Percentiles rank a stretch among this genome's conserved stretches.
These are phyloP conservation scores for Suillus hirtellus DNA, from an alignment of 768 basidiomycete species.

Conservation along the genomic window DNA sequence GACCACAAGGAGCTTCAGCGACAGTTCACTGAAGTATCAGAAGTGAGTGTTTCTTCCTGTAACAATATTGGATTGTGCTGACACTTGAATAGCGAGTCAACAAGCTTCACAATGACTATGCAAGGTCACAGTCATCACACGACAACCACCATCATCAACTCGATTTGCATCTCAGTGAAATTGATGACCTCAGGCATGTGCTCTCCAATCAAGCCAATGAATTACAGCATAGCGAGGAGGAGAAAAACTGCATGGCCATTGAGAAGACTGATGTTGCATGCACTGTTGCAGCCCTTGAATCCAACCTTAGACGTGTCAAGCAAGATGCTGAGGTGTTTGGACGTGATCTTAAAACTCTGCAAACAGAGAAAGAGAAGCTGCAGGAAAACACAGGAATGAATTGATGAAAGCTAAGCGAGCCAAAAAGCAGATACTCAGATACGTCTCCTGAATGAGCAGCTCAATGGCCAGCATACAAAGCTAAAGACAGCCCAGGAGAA, in stretches of 20 bases:
- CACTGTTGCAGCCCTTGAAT: constrained; percentile 67
- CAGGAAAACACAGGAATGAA: constrained; percentile 58
- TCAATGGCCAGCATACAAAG: constrained; percentile 51
- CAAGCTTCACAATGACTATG: constrained; percentile 61
- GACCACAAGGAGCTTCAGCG: constrained; percentile 77
- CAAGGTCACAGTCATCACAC: constrained; percentile 63
- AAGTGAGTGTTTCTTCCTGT: constrained; percentile 44
- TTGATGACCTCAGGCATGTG: constrained; percentile 72
- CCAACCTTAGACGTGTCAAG: constrained; percentile 75
- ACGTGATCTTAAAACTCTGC: constrained; percentile 68
- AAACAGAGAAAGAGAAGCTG: constrained; percentile 64
- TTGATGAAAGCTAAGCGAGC: constrained; percentile 54
- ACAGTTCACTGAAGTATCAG: constrained; percentile 62
- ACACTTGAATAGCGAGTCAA: constrained; percentile 50
- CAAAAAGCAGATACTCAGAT: constrained; percentile 71
- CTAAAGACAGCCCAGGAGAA: constrained; percentile 44
- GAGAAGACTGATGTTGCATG: constrained; percentile 68
- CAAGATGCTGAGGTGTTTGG: constrained; percentile 79
- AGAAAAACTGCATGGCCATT: constrained; percentile 58
- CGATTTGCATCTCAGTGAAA: constrained; percentile 68
- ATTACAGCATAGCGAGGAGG: constrained; percentile 62
- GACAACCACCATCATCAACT: constrained; percentile 73
- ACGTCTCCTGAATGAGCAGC: constrained; percentile 63
- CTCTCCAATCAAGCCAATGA: constrained; percentile 61
- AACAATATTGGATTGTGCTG: neutral